These are phyloP conservation scores for Cladosporium oxysporum DNA, from an alignment of 2,329 filamentous ascomycete species.

Conservation along the genomic window DNA sequence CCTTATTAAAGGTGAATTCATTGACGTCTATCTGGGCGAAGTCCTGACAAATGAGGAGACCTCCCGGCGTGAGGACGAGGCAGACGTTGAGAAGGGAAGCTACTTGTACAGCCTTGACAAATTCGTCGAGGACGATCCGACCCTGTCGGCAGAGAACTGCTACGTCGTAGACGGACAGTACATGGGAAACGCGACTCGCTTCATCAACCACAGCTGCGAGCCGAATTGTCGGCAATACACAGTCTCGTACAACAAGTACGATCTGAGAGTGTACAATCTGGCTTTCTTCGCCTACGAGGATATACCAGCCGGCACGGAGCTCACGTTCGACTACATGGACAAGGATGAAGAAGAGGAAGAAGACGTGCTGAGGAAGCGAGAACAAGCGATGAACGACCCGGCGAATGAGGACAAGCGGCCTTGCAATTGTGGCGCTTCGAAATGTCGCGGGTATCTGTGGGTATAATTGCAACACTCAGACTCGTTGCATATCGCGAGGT, in stretches of 20 bases:
- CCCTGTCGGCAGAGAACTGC: constrained; percentile 41
- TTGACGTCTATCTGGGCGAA: constrained; percentile 75
- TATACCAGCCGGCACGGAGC: constrained; percentile 65
- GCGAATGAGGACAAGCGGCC: constrained; percentile 47
- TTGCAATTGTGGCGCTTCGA: constrained; percentile 61
- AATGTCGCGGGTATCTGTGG: constrained; percentile 72
- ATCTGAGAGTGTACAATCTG: constrained; percentile 73
- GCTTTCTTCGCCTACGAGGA: constrained; percentile 72
- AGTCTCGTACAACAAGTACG: constrained; percentile 73
- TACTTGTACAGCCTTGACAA: constrained; percentile 85
- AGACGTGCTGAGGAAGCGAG: constrained; percentile 29
- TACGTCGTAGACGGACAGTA: constrained; percentile 67
- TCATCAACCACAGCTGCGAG: constrained; percentile 81
- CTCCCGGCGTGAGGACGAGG: constrained; percentile 60
- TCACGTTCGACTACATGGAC: constrained; percentile 80
- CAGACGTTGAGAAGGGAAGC: constrained; percentile 65
- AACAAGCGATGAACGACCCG: constrained; percentile 50
- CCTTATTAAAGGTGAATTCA: constrained; percentile 72
- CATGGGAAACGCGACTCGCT: constrained; percentile 74
- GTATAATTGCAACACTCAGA: neutral
- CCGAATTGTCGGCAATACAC: constrained; percentile 80
- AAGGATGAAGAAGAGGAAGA: constrained; percentile 53
- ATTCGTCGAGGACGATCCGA: constrained; percentile 54
- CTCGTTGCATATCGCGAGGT: neutral
- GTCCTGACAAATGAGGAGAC: constrained; percentile 59